Evolutionary conservation across 2,329 filamentous ascomycete genomes (phyloP), one percentile per base, ranked within the genome.

Genomic region (Diplodia mutila): DNA sequence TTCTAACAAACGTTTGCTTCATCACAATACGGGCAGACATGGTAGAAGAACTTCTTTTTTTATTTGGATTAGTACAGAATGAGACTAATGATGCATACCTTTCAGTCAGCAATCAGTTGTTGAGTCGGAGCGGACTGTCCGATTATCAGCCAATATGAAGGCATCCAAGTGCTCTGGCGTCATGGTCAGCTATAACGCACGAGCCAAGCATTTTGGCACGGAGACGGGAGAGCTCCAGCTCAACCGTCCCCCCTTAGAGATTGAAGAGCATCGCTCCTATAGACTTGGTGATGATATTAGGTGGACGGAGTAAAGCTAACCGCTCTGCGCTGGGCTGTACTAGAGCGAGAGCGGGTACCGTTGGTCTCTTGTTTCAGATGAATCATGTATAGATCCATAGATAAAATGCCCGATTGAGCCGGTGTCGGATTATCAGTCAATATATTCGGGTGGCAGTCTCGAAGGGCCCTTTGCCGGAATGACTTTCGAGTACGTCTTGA

Each of bases 401-500:
- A 46, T 18, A 7, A 25, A 18, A 16, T n/a, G n/a, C n/a, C 9
- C 61, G 27, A 27, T 54, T 16, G 16, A 27, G 51, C 25, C 18
- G 16, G n/a, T 11, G 23, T 14, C 21, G 39, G 9, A 32, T n/a
- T 3, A 14, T 61, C 39, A 61, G 39, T 61, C 55, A 46, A 25
- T n/a, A 29, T 32, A 48, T 9, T 61, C 55, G 8, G 8, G 3
- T 4, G 55, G 55, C 34, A 75, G 54, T 66, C 69, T 70, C 32
- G 69, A 5, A n/a, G 55, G 39, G 14, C 14, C 69, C 70, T 67
- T 69, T 69, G 75, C 79, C 70, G 73, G 72, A 3, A 82, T 73
- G 61, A 86, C 82, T 68, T 70, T 81, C 61, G 80, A 82, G 69
- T 71, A 74, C 46, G 76, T 76, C 65, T 75, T 75, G 34, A 61